Conservation (phyloP, 441 rosid species). For the Pelargonium myrrhifolium region DNA sequence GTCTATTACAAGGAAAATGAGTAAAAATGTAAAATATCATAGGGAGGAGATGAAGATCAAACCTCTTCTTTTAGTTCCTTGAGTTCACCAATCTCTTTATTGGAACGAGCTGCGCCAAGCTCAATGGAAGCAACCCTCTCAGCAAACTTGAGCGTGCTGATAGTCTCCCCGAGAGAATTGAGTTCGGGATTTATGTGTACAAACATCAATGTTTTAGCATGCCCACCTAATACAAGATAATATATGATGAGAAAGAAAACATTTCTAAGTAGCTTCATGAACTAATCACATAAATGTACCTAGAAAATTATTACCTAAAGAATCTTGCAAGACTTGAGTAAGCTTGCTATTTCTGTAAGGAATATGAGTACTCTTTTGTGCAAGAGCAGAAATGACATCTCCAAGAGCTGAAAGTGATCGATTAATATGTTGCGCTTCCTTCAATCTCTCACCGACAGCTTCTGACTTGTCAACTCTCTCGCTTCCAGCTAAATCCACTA, state of each 20-base stretch:
- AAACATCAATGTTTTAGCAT: constrained; percentile 94
- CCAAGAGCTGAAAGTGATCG: constrained; percentile 95
- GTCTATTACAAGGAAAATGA: not conserved
- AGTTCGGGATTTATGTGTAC: constrained; percentile 92
- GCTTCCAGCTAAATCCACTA: constrained; percentile 96
- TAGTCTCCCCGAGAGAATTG: constrained; percentile 68
- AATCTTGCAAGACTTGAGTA: constrained; percentile 94
- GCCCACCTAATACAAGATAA: constrained; percentile 41
- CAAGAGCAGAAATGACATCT: constrained; percentile 87
- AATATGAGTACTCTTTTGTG: constrained; percentile 80
- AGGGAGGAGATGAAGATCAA: not conserved
- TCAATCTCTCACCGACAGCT: constrained; percentile 67
- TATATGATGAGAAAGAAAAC: constrained; percentile 1
- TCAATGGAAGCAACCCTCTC: constrained; percentile 95
- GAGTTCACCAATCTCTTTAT: constrained; percentile 75
- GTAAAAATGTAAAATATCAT: not conserved
- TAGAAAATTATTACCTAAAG: constrained; percentile 44
- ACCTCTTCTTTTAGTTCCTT: constrained; percentile 93
- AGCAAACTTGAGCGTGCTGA: constrained; percentile 88
- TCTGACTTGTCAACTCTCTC: constrained; percentile 96
- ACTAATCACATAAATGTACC: not conserved
- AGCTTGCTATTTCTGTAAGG: constrained; percentile 96
- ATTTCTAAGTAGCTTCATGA: not conserved
- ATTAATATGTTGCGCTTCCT: constrained; percentile 94
- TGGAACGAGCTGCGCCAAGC: constrained; percentile 80